Base-by-base conservation (phyloP, 208 protist genomes). In the Phytomonas serpens region DNA sequence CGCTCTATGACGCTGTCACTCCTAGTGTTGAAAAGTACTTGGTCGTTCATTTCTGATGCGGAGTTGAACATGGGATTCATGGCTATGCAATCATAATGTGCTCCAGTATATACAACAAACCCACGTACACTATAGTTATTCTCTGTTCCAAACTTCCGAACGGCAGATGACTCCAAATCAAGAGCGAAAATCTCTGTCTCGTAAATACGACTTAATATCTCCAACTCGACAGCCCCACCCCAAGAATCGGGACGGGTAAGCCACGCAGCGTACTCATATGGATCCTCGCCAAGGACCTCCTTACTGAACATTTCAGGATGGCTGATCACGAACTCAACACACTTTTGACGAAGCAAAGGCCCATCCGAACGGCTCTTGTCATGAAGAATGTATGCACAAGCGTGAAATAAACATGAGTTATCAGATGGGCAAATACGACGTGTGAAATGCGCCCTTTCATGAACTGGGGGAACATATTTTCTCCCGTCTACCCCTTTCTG, bases 381-480 rank as follows among this genome's bases (percentile, higher is more conserved):
- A 57, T 90, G 79, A 68, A 98, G 77, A 13, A 97, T 83, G 81
- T 98, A 98, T 11, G 92, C 92, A 38, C 88, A 87, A 16, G 92
- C 85, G 74, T 97, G 94, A 71, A 98, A 98, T 4, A 98, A 80
- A 72, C 97, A 98, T 19, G 88, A 95, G 76, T 98, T 98, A 74
- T 98, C 96, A n/a, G 84, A 83, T 1, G 94, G 91, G 61, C 96
- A 95, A 27, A 83, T 72, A 16, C 96, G 92, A 27, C 93, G 89
- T 0, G 81, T 88, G 76, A 98, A 95, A 79, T 92, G 86, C 27
- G 84, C 87, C 33, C 69, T 77, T 52, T 95, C 85, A 9, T 79
- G 75, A 0, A 82, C 77, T 19, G 91, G 90, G 1, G 86, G 91
- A n/a, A 96, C 79, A 72, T 97, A 97, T 31, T 79, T 80, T 42